phyloP scores from a whole-genome alignment of 177 flowering plant species.

The Vitis hybrid region DNA sequence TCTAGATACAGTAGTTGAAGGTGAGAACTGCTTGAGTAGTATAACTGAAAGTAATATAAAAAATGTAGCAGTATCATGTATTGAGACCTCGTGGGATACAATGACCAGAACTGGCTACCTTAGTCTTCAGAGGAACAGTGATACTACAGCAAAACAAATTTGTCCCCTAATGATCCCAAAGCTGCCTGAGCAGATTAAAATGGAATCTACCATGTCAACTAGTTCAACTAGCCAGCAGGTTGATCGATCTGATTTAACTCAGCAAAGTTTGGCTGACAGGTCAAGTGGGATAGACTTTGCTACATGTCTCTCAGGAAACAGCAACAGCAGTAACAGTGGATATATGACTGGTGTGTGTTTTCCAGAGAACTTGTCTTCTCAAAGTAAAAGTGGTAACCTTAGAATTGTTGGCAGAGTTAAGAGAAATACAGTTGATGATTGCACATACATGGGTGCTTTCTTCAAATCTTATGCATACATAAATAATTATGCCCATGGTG shows the following conservation, averaged over 20 bases:
- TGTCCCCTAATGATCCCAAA: conserved; percentile 9
- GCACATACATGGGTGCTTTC: conserved; percentile 44
- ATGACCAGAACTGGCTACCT: conserved; percentile 13
- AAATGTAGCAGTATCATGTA: conserved; percentile 16
- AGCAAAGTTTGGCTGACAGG: conserved; percentile 30
- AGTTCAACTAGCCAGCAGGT: conserved; percentile 28
- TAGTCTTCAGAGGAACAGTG: conserved; percentile 10
- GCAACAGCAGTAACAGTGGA: conserved; percentile 16
- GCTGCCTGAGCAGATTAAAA: conserved; percentile 21
- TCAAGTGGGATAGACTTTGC: conserved; percentile 29
- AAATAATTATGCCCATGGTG: conserved; percentile 82
- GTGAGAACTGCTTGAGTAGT: conserved; percentile 25
- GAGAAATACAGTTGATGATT: conserved; percentile 12
- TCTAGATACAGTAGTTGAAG: conserved; percentile 11
- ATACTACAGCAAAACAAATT: conserved; percentile 1
- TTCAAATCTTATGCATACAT: conserved; percentile 63
- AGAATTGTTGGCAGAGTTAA: conserved; percentile 20
- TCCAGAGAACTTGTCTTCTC: conserved; percentile 14
- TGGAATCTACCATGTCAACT: conserved; percentile 22
- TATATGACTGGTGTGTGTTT: conserved; percentile 21
- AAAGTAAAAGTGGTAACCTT: conserved; percentile 17
- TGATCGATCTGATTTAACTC: conserved; percentile 28
- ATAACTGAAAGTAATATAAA: conserved; percentile 21
- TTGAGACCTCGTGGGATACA: conserved; percentile 16
- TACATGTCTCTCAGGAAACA: conserved; percentile 25